Conservation (phyloP, 1,284 basidiomycete species). For the Tylopilus sp. region DNA sequence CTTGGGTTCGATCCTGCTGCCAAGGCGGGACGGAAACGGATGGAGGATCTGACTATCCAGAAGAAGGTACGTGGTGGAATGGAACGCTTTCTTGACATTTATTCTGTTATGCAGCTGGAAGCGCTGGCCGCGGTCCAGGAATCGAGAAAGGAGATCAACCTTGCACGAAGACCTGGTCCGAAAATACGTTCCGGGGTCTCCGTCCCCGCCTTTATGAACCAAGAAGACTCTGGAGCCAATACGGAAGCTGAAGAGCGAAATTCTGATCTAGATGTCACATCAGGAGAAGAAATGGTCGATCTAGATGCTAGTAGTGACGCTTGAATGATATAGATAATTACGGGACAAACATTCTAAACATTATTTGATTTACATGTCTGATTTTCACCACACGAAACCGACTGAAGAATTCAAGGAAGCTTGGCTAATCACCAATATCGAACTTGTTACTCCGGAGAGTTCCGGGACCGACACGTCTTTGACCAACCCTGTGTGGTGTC, state of each 20-base stretch:
- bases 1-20: conserved; percentile 73
- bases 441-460: neutral
- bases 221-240: conserved; percentile 4
- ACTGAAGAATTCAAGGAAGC: too few relatives aligned
- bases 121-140: conserved; percentile 48
- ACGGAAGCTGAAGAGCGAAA: conserved; percentile 8
- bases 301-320: conserved; percentile 27
- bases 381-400: neutral
- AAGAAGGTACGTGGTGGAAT: conserved; percentile 48
- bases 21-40: conserved; percentile 47
- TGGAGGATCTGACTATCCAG: conserved; percentile 43
- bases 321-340: conserved; percentile 1
- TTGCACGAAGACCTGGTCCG: conserved; percentile 56
- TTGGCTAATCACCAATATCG: neutral
- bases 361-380: neutral
- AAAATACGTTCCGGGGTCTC: conserved; percentile 53
- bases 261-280: conserved; percentile 14
- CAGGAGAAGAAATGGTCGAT: conserved; percentile 25
- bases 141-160: conserved; percentile 47
- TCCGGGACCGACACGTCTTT: too few relatives aligned
- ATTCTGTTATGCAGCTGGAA: conserved; percentile 43
- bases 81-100: neutral
- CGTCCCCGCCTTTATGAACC: conserved; percentile 29
- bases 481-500: too few relatives aligned
- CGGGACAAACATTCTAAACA: neutral